Evolutionary conservation across 2,329 filamentous ascomycete species (phyloP).

Genomic region (Colletotrichum neosansevieriae): DNA sequence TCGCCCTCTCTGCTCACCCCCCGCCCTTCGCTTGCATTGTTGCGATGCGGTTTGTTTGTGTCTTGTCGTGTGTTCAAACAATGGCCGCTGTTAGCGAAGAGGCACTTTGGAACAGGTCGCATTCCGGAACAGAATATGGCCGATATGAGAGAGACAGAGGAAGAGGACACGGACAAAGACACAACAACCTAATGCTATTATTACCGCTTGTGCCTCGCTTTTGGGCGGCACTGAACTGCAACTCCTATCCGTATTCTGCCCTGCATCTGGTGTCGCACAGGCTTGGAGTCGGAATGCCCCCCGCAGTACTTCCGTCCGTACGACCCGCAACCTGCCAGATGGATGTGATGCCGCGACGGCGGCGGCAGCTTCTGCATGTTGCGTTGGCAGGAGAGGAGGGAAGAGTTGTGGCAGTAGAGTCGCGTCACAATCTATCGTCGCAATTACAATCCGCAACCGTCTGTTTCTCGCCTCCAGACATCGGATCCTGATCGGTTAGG

Average conservation of each 20-base stretch:
- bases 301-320: slow-evolving; percentile 32
- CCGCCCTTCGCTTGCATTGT: no score
- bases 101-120: not conserved
- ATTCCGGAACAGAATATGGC: no score
- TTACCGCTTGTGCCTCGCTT: no score
- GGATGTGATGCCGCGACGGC: slow-evolving; percentile 32
- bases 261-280: slow-evolving; percentile 37
- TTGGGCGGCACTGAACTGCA: no score
- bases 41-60: no score
- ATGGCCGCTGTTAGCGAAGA: slow-evolving; percentile 15
- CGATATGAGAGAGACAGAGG: not conserved
- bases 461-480: slow-evolving; percentile 32
- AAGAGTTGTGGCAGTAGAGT: slow-evolving; percentile 32
- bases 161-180: not conserved
- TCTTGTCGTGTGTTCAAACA: not conserved
- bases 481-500: slow-evolving; percentile 28
- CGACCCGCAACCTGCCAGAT: slow-evolving; percentile 31
- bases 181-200: not conserved
- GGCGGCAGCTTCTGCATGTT: slow-evolving; percentile 40
- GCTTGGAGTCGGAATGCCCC: slow-evolving; percentile 33
- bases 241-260: not conserved
- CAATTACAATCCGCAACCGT: slow-evolving; percentile 19
- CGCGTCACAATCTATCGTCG: slow-evolving; percentile 11
- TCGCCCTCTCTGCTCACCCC: no score
- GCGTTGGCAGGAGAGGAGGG: slow-evolving; percentile 40